Base-by-base conservation (phyloP, 352 stramenopile species). In the Peronospora tabacina region DNA sequence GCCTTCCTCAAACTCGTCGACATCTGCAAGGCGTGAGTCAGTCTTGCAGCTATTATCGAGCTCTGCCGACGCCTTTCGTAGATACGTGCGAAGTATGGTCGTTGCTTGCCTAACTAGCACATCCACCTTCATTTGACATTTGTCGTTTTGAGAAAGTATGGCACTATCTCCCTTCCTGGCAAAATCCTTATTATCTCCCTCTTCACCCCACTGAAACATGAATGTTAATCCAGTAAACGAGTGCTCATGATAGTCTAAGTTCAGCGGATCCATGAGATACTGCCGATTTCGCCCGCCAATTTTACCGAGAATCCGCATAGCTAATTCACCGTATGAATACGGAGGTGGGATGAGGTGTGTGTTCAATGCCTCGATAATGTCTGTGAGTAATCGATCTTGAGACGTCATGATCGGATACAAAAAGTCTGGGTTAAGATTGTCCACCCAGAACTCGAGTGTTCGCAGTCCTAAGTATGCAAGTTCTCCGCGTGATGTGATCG, bases 361-460 rank as follows among this genome's bases (percentile, higher is more conserved):
- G 44, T 96, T 96, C 12, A 99, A 64, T n/a, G 94, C 87, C 47
- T 93, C 81, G 53, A 99, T 98, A 44, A 99, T 88, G 42, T 97
- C 83, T 9, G 90, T 96, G 8, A 98, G 75, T 24, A 95, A 43
- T 5, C 82, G 69, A 15, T 92, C 83, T 45, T 95, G 82, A 8
- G 81, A 93, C 9, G 78, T 92, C 82, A 96, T 94, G 57, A 97
- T 93, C 32, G 85, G 82, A 65, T 96, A 97, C 22, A 99, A 61
- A 58, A 97, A 99, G 49, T 98, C 91, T 5, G 95, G 88, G 65
- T 98, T 98, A 12, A 99, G 66, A 63, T 99, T 99, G 65, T 99
- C 96, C 7, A 98, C 87, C 96, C 95, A 99, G 63, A 99, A 98
- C 70, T 99, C 96, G 1, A 99, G 74, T 17, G 91, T 98, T 5